Evolutionary conservation across 768 basidiomycete genomes (phyloP), one percentile per base, ranked within the genome.

Genomic region (Auriscalpium vulgare): DNA sequence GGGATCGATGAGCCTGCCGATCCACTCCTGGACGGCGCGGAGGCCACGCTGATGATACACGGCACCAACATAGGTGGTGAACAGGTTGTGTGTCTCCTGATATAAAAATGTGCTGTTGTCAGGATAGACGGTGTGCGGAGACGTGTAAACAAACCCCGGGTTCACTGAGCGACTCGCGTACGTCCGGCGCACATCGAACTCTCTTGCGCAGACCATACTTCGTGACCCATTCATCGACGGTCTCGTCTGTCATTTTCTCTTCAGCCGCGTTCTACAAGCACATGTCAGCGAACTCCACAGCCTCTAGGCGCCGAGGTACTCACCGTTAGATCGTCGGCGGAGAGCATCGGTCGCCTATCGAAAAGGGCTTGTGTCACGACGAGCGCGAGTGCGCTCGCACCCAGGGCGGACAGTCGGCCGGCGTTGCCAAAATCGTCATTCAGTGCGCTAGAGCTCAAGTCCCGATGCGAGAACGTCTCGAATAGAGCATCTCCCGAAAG

Each of bases 381-480:
- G 59, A 75, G 68, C 51, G 77, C 74, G 52, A 86, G 69, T 37
- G 75, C 75, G 49, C 70, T 58, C 55, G 69, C 67, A 35, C 85
- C 85, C 40, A 86, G 72, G 37, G 72, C 69, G 38, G 77, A 69
- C 56, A 87, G 68, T 53, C 83, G 71, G 65, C 82, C 82, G 60
- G 82, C 82, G 66, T 85, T 82, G 59, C 70, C 71, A 65, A 75
- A 78, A 29, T 72, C 70, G 35, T 73, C 73, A 36, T 59, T 56
- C n/a, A 6, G 35, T 4, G 7, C 29, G 10, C 48, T 5, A 21
- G 66, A 75, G 51, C 80, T 75, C 50, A 89, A 73, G 19, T 85
- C 85, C 62, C 69, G 75, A 65, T 90, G 87, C 11, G 85, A 87
- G 62, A 79, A 88, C 51, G 87, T 82, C 61, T 85, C 79, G 53